Conservation (phyloP, 495 filamentous ascomycete genomes). For the Penicillium cinerascens region DNA sequence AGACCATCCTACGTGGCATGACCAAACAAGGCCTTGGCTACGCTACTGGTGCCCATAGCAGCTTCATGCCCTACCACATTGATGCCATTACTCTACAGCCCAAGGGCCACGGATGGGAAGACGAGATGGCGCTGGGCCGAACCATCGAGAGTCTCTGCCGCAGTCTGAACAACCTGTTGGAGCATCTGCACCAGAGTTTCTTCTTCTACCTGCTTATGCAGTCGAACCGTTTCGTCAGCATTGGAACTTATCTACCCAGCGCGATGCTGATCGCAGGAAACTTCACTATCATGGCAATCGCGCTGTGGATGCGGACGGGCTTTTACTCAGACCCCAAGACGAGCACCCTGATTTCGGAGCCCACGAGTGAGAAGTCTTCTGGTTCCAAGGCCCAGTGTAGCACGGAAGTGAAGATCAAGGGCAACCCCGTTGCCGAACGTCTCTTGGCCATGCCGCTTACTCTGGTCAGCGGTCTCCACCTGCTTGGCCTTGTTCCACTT, state of each 20-base stretch:
- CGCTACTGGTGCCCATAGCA: conserved; percentile 87
- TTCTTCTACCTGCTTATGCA: conserved; percentile 98
- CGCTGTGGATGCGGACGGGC: conserved; percentile 85
- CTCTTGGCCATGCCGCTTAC: conserved; percentile 74
- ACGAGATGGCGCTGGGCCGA: conserved; percentile 91
- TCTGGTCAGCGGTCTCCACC: conserved; percentile 67
- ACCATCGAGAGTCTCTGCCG: conserved; percentile 85
- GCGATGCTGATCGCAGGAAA: conserved; percentile 93
- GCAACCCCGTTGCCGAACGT: conserved; percentile 54
- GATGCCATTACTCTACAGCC: conserved; percentile 92
- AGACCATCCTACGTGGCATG: conserved; percentile 93
- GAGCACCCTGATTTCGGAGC: conserved; percentile 11
- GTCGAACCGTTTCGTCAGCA: conserved; percentile 88
- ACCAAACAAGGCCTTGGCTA: conserved; percentile 84
- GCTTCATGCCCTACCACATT: conserved; percentile 96
- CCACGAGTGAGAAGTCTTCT: conserved; percentile 22
- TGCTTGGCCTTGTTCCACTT: conserved; percentile 77
- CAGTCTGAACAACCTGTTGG: conserved; percentile 91
- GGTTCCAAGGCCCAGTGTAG: conserved; percentile 14
- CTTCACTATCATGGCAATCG: conserved; percentile 93
- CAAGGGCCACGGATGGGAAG: conserved; percentile 88
- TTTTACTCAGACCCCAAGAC: conserved; percentile 31
- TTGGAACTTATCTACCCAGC: conserved; percentile 94
- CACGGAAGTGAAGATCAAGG: conserved; percentile 17
- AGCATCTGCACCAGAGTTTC: conserved; percentile 97